Evolutionary conservation across 208 protist species (phyloP), one percentile per base, ranked within the genome.

Genomic region (Crithidia fasciculata): DNA sequence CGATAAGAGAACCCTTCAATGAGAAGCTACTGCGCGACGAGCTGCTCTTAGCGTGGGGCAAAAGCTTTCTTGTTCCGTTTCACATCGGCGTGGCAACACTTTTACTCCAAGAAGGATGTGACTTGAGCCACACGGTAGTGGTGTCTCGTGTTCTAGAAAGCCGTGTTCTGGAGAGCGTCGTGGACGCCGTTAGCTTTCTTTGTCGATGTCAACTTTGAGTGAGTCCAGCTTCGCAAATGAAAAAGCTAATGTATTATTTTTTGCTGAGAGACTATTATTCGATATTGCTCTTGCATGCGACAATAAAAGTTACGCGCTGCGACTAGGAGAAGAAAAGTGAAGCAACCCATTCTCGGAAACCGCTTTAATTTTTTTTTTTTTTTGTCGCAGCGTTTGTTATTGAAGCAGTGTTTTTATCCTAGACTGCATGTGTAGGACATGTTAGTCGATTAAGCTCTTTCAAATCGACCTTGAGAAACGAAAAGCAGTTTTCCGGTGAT

Each of bases 141-240:
- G 28, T 55, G 52, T n/a, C 3, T 15, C 45, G 45, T 5, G 16
- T 66, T 0, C 8, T 41, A 16, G 19, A 66, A 5, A 5, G 41
- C 5, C 7, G 13, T 8, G 41, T 18, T 41, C 19, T 66, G 8
- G 61, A 55, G 8, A 41, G 5, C 2, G 61, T 66, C 4, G 2
- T 68, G 13, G 37, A 68, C 6, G 12, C 47, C 4, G 7, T 68
- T 54, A 19, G 7, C 16, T n/a, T 68, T 57, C 19, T 68, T 7
- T 68, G 62, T 57, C 62, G 62, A 9, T 68, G 37, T 15, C 49
- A 57, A 18, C 0, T 68, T 2, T 68, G 53, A 57, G n/a, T 36
- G 28, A 5, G 39, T 49, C 12, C 7, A 49, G 7, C 7, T 8
- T 49, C 7, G 12, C 9, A 43, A 63, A 44, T 43, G n/a, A 63